These are phyloP conservation scores for Suillus spraguei DNA, from an alignment of 768 basidiomycete genomes.

Conservation along the genomic window DNA sequence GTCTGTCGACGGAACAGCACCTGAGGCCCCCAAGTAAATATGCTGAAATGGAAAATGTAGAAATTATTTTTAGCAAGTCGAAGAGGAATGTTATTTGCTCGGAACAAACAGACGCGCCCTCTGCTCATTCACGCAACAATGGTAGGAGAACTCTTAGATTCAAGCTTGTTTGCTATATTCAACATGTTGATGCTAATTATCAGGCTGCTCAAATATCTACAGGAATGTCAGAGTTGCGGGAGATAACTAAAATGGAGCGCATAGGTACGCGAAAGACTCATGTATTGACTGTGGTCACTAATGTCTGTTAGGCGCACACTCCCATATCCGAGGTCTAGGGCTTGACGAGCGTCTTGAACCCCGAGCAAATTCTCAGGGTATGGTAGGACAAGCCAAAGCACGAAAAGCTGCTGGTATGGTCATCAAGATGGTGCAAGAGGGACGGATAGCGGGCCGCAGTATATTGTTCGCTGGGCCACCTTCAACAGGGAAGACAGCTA, in stretches of 20 bases:
- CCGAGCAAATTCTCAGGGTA: slow-evolving; percentile 85
- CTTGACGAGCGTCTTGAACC: slow-evolving; percentile 93
- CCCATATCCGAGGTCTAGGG: slow-evolving; percentile 95
- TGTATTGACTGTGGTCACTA: not conserved
- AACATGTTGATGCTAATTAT: slow-evolving; percentile 12
- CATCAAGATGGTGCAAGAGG: slow-evolving; percentile 97
- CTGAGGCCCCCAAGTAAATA: not conserved
- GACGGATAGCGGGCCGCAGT: slow-evolving; percentile 91
- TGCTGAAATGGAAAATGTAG: slow-evolving; percentile 8
- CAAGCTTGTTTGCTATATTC: slow-evolving; percentile 1
- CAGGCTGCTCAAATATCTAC: slow-evolving; percentile 76
- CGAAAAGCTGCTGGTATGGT: slow-evolving; percentile 98
- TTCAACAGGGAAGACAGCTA: slow-evolving; percentile 96
- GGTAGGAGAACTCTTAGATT: slow-evolving; percentile 23
- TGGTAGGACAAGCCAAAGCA: slow-evolving; percentile 96
- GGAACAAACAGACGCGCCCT: slow-evolving; percentile 36
- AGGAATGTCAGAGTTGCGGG: slow-evolving; percentile 77
- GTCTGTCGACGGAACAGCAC: not conserved
- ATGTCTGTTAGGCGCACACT: slow-evolving; percentile 69
- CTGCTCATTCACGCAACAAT: slow-evolving; percentile 23
- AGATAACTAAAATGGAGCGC: slow-evolving; percentile 92
- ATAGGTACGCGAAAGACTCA: slow-evolving; percentile 55
- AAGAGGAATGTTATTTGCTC: slow-evolving; percentile 29
- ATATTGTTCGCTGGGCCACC: slow-evolving; percentile 98
- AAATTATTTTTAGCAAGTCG: slow-evolving; percentile 10